These are phyloP conservation scores for Fallopia convolvulus DNA, from an alignment of 148 eudicot genomes.

Conservation along the genomic window DNA sequence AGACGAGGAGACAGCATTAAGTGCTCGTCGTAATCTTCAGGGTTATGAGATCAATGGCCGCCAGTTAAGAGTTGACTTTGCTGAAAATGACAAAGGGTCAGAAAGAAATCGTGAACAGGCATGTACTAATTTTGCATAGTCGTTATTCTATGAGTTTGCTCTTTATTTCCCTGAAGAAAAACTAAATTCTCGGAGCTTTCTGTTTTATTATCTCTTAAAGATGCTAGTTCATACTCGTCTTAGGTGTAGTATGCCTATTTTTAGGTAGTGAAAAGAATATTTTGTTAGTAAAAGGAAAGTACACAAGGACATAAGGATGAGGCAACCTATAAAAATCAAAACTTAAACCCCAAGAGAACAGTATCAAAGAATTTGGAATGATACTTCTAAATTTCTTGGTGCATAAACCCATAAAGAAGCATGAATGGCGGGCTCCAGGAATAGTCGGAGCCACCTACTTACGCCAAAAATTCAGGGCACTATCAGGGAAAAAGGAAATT, in stretches of 20 bases:
- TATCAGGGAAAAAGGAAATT: background rate
- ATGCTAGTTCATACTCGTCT: background rate
- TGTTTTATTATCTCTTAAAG: background rate
- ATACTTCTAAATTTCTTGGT: background rate
- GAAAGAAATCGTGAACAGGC: slow-evolving; percentile 89
- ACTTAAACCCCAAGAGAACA: background rate
- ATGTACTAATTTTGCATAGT: background rate
- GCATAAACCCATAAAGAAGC: background rate
- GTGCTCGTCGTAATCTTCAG: slow-evolving; percentile 98
- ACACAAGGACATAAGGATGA: background rate
- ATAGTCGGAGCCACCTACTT: too few species aligned
- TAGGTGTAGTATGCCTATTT: background rate
- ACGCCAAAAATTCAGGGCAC: background rate
- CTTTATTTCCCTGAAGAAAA: background rate
- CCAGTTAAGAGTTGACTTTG: slow-evolving; percentile 95
- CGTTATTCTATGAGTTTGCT: background rate
- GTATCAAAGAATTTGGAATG: background rate
- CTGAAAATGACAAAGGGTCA: slow-evolving; percentile 89
- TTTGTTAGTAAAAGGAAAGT: background rate
- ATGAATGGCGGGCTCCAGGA: too few species aligned
- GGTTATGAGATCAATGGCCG: slow-evolving; percentile 96
- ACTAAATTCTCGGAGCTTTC: background rate
- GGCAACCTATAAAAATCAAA: background rate
- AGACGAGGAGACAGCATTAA: slow-evolving; percentile 97
- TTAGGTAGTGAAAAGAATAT: background rate